Evolutionary conservation across 2,329 filamentous ascomycete species (phyloP), one percentile per base, ranked within the genome.

Genomic region (Epichloe typhina): DNA sequence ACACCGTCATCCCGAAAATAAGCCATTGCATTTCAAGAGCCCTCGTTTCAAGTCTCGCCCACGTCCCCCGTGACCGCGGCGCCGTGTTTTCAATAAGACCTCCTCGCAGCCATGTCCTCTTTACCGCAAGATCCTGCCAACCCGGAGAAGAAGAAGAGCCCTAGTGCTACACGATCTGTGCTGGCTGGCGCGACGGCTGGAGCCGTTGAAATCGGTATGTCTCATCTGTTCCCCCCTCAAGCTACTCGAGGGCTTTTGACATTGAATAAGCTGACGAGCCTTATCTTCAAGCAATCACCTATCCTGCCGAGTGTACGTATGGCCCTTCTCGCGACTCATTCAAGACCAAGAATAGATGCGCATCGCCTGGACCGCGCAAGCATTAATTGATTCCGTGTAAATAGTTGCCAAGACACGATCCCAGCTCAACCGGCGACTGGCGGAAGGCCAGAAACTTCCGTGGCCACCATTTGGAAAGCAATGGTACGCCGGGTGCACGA

Each of bases 401-500:
- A 5, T 63, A 88, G 84, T 97, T 72, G 91, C 91, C 61, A 97
- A 97, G 74, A 97, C 93, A 50, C 78, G 93, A 59, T 87, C 87
- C 51, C 93, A 97, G 69, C 82, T 98, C 62, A 98, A 98, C 68
- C 82, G 84, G 58, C 81, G 83, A 59, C 75, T 97, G 61, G 75
- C 86, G 46, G 83, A 85, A 50, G 84, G 83, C 45, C 75, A 94
- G 73, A 96, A 95, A 72, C 78, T 96, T 33, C 89, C 91, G 49
- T 96, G 88, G 86, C 93, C 93, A 42, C 87, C 88, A 11, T 97
- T 97, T 62, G 93, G 93, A 46, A 75, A 71, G 59, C 88, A 95
- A 68, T 98, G 93, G 93, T 98, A 98, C 68, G 91, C 93, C 12
- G 93, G 93, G 38, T 98, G 93, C 72, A 97, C 93, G 45, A 97